These are phyloP conservation scores for Rubia yunnanensis DNA, from an alignment of 257 asterid genomes.

Conservation along the genomic window DNA sequence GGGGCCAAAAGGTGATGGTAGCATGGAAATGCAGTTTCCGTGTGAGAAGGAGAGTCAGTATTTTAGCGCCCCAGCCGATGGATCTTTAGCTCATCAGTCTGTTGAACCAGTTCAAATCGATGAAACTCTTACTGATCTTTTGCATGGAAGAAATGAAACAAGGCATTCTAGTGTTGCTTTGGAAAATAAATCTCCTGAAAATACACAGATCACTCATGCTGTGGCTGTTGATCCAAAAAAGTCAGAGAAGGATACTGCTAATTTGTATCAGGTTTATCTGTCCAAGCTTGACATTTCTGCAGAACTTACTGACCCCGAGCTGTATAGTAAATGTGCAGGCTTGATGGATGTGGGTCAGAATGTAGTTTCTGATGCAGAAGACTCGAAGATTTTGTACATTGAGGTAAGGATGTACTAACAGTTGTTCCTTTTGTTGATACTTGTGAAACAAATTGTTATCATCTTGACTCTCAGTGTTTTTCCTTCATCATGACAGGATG, in stretches of 20 bases:
- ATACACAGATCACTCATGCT: conserved; percentile 19
- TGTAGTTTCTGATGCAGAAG: conserved; percentile 29
- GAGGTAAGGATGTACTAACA: conserved; percentile 46
- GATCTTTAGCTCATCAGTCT: conserved; percentile 32
- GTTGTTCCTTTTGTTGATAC: conserved; percentile 5
- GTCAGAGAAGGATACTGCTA: conserved; percentile 37
- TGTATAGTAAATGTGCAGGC: conserved; percentile 49
- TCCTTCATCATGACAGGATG: conserved; percentile 33
- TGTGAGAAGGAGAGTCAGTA: conserved; percentile 53
- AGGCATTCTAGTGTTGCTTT: conserved; percentile 25
- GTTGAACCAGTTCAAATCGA: conserved; percentile 39
- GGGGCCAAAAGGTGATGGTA: conserved; percentile 48
- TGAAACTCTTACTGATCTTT: conserved; percentile 37
- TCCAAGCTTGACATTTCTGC: conserved; percentile 79
- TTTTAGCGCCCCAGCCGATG: conserved; percentile 35
- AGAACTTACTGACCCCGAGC: conserved; percentile 70
- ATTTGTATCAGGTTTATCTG: conserved; percentile 43
- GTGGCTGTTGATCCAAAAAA: conserved; percentile 25
- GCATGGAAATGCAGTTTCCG: conserved; percentile 42
- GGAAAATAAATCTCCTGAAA: conserved; percentile 37
- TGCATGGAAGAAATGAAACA: conserved; percentile 34
- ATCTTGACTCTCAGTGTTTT: neutral
- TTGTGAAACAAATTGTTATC: neutral
- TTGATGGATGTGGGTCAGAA: conserved; percentile 34
- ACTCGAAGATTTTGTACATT: conserved; percentile 34